Percentiles rank a stretch among this genome's conserved stretches.
These are phyloP conservation scores for Candida corydali DNA, from an alignment of 805 yeast genomes.

Conservation along the genomic window DNA sequence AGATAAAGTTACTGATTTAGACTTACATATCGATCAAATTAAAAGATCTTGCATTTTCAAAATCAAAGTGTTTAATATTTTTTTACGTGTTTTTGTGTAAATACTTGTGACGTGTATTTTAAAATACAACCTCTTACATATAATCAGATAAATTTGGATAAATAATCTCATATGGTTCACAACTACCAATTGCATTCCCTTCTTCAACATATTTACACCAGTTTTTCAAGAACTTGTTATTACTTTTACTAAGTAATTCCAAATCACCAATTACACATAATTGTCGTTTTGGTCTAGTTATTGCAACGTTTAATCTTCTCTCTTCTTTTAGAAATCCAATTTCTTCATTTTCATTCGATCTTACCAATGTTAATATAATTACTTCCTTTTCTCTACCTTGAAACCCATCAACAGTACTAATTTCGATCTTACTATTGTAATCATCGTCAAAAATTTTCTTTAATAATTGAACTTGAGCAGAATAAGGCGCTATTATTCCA, in stretches of 20 bases:
- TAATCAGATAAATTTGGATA: conserved; percentile 49
- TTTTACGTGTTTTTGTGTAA: not conserved
- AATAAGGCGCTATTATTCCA: conserved; percentile 88
- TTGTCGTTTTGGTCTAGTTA: conserved; percentile 85
- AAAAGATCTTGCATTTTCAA: no score
- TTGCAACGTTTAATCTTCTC: conserved; percentile 86
- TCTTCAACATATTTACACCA: conserved; percentile 75
- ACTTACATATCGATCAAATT: no score
- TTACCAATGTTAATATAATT: conserved; percentile 72
- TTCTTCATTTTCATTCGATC: conserved; percentile 67
- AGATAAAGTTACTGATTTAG: no score
- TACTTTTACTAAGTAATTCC: conserved; percentile 53
- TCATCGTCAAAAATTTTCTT: conserved; percentile 34
- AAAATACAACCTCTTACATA: conserved; percentile 6
- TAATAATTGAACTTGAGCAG: conserved; percentile 73
- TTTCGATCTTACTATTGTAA: conserved; percentile 46
- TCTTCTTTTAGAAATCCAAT: conserved; percentile 82
- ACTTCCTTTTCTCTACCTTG: conserved; percentile 95
- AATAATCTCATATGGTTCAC: conserved; percentile 51
- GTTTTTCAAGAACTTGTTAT: conserved; percentile 45
- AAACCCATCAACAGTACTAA: conserved; percentile 92
- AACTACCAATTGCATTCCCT: conserved; percentile 2
- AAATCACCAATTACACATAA: conserved; percentile 83
- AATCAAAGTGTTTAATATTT: no score
- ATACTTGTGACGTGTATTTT: no score